These are phyloP conservation scores for Termitomyces sp. DNA, from an alignment of 768 basidiomycete genomes.

Conservation along the genomic window DNA sequence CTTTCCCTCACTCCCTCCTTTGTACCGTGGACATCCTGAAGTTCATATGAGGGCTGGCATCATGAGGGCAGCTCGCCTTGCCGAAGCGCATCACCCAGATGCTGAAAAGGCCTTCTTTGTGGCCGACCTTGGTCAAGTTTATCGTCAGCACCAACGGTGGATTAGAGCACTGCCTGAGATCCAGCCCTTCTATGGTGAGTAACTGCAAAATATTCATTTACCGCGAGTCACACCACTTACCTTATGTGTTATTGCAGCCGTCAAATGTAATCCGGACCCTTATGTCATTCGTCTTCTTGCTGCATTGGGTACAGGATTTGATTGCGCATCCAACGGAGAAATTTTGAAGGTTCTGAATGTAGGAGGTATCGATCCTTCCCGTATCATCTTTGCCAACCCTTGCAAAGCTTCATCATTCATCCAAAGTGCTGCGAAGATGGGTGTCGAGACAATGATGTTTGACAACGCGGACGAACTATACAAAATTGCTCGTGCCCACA, in stretches of 20 bases:
- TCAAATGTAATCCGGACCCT: constrained; percentile 98
- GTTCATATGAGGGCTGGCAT: constrained; percentile 73
- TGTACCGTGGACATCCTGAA: constrained; percentile 66
- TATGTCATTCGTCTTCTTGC: constrained; percentile 89
- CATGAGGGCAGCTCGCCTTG: constrained; percentile 53
- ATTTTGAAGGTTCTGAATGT: constrained; percentile 75
- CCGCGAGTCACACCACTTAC: constrained; percentile 5
- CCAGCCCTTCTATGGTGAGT: constrained; percentile 88
- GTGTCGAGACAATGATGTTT: constrained; percentile 97
- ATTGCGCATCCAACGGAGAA: constrained; percentile 95
- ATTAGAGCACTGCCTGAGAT: constrained; percentile 72
- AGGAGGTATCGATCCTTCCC: constrained; percentile 70
- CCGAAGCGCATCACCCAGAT: constrained; percentile 53
- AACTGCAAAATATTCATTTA: neutral
- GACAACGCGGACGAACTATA: constrained; percentile 95
- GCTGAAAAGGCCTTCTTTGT: constrained; percentile 97
- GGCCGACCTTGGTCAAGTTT: constrained; percentile 86
- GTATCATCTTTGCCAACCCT: constrained; percentile 97
- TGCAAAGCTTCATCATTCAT: constrained; percentile 97
- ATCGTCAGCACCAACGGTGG: constrained; percentile 84
- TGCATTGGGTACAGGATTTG: constrained; percentile 88
- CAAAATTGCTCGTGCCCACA: constrained; percentile 84
- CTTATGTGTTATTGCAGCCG: constrained; percentile 49
- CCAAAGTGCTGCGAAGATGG: constrained; percentile 71
- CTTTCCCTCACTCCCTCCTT: constrained; percentile 63